These are phyloP conservation scores for Vitis amurensis DNA, from an alignment of 164 flowering plant species.

Conservation along the genomic window DNA sequence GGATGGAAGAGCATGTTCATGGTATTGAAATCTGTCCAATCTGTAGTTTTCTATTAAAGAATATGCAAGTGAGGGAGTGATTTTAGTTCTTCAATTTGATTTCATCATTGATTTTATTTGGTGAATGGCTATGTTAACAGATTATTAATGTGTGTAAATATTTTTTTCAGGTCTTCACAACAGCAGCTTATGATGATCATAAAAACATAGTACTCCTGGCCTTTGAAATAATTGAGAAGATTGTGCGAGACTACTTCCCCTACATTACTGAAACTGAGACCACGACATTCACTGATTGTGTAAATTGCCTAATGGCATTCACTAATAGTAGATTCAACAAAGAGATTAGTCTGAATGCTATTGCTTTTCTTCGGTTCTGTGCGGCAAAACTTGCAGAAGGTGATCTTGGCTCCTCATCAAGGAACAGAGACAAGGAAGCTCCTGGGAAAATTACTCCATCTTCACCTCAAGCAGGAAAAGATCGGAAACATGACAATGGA, in stretches of 20 bases:
- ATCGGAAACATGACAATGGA: constrained; percentile 54
- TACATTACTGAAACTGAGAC: constrained; percentile 98
- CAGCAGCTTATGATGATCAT: constrained; percentile 98
- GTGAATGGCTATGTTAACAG: constrained; percentile 2
- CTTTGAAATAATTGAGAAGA: constrained; percentile 96
- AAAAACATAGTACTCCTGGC: constrained; percentile 94
- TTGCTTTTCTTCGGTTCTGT: constrained; percentile 89
- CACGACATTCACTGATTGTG: constrained; percentile 96
- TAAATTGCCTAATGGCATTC: constrained; percentile 92
- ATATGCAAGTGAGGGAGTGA: not conserved
- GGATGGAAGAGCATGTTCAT: constrained; percentile 99
- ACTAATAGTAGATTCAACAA: constrained; percentile 93
- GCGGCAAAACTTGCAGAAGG: constrained; percentile 98
- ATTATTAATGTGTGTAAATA: not conserved
- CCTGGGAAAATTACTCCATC: constrained; percentile 45
- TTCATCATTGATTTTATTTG: constrained; percentile 2
- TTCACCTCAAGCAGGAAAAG: constrained; percentile 53
- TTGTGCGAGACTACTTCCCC: constrained; percentile 94
- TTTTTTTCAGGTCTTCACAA: constrained; percentile 81
- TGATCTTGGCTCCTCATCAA: constrained; percentile 71
- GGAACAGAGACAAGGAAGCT: constrained; percentile 61
- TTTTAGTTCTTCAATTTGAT: not conserved
- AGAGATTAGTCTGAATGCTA: constrained; percentile 96
- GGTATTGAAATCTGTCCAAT: constrained; percentile 45
- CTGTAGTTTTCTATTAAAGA: not conserved